Percentiles rank a stretch among this genome's conserved stretches.
Conservation (phyloP, 768 basidiomycete genomes). For the Russula dissimulans region DNA sequence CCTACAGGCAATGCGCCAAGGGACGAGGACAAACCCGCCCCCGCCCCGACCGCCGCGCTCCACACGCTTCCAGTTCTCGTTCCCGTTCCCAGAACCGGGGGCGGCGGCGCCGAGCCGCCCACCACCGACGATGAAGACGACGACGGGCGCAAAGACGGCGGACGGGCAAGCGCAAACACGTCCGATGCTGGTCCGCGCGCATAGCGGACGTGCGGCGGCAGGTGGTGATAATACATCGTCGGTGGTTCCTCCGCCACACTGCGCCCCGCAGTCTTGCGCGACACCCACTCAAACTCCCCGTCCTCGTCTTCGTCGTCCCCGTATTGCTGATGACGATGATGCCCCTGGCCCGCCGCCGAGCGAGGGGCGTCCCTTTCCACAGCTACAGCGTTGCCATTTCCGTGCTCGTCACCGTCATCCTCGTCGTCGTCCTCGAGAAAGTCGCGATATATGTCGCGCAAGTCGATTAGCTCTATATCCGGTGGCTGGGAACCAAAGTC, state of each 20-base stretch:
- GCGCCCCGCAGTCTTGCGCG: constrained; percentile 48
- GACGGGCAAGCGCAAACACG: constrained; percentile 39
- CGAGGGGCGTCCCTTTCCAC: no score
- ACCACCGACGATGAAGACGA: background rate
- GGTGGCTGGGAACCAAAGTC: constrained; percentile 81
- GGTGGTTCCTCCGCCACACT: constrained; percentile 43
- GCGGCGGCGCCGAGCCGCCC: background rate
- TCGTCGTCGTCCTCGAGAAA: constrained; percentile 80
- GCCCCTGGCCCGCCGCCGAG: no score
- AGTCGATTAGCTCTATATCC: constrained; percentile 82
- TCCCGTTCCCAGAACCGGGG: background rate
- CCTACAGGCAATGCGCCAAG: background rate
- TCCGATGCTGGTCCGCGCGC: constrained; percentile 48
- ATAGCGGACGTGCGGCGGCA: constrained; percentile 67
- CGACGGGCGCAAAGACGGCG: constrained; percentile 33
- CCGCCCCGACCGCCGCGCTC: background rate
- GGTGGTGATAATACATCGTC: constrained; percentile 59
- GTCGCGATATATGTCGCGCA: constrained; percentile 89
- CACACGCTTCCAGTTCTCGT: background rate
- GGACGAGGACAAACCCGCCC: background rate
- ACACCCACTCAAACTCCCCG: constrained; percentile 79
- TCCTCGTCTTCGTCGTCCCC: constrained; percentile 46
- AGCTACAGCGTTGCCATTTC: no score
- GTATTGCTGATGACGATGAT: constrained; percentile 27
- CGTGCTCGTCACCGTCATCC: constrained; percentile 40